phyloP scores from a whole-genome alignment of 2,329 filamentous ascomycete species.

The Cordyceps pruinosa region DNA sequence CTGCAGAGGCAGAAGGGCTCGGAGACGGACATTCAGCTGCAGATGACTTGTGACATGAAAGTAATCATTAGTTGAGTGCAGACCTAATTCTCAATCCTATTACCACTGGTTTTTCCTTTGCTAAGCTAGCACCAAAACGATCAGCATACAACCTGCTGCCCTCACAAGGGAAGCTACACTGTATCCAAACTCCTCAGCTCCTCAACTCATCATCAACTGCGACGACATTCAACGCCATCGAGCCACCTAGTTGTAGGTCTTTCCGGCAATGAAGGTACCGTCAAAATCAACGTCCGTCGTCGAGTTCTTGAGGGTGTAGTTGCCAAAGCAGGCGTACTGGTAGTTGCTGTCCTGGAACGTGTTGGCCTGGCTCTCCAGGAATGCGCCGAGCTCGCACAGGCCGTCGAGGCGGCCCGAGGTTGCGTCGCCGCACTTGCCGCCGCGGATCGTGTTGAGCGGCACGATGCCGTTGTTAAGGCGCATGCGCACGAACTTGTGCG shows the following conservation, averaged over 20 bases:
- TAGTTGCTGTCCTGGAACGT: slow-evolving; percentile 36
- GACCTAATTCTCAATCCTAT: too few relatives aligned
- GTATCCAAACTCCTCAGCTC: too few relatives aligned
- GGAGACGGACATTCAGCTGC: too few relatives aligned
- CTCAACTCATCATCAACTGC: too few relatives aligned
- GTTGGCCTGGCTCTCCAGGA: slow-evolving; percentile 34
- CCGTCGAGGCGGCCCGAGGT: slow-evolving; percentile 33
- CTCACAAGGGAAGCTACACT: too few relatives aligned
- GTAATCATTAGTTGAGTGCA: too few relatives aligned
- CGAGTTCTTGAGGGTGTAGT: slow-evolving; percentile 35
- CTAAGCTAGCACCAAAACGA: too few relatives aligned
- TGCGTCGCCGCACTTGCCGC: slow-evolving; percentile 31
- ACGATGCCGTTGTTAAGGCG: slow-evolving; percentile 43
- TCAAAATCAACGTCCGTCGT: slow-evolving; percentile 36
- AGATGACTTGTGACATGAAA: too few relatives aligned
- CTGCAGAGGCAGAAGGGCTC: neutral
- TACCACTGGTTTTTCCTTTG: too few relatives aligned
- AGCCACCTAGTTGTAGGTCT: slow-evolving; percentile 6
- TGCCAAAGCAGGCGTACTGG: slow-evolving; percentile 40
- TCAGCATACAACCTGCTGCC: too few relatives aligned
- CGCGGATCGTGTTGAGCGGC: slow-evolving; percentile 39
- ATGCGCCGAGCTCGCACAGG: slow-evolving; percentile 35
- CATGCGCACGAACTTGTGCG: slow-evolving; percentile 43
- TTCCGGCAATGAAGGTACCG: slow-evolving; percentile 26
- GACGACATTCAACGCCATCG: too few relatives aligned